Evolutionary conservation across 345 rosid species (phyloP), one percentile per base, ranked within the genome.

Genomic region (Linum trigynum): DNA sequence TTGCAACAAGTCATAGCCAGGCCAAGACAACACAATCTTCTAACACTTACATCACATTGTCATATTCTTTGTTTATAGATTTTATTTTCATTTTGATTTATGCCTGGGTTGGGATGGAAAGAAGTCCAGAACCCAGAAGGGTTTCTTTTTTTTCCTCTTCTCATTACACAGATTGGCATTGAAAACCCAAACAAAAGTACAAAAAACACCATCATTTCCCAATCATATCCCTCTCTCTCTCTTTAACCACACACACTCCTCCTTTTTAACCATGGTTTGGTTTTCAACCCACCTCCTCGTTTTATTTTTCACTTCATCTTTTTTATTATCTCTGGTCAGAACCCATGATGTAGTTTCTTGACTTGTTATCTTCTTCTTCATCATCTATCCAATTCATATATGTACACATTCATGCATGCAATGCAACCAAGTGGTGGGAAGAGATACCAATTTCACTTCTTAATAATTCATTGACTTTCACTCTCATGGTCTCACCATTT

Each of bases 191-290:
- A 59, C 32, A 23, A 23, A 23, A 77, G 78, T 79, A 78, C 78
- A 79, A 67, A 48, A 62, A 80, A 72, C 82, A 68, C 75, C 73
- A 84, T 86, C 84, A 86, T 86, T 86, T 77, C 81, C 76, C 82
- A 81, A 84, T 86, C 80, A 86, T 86, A 72, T 75, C 67, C 67
- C 75, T 76, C 65, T 61, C 12, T 40, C 4, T 58, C 36, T 56
- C 58, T 67, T 57, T 23, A 23, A 23, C 32, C 32, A 23, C 32
- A 23, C 59, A 45, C 69, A 36, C 45, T 23, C 32, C 36, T 17
- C 5, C 37, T 57, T 5, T 57, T 70, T 59, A 62, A 62, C 65
- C 65, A 62, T 62, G 41, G 9, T 12, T 48, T 48, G 9, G 11
- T 6, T 48, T 41, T 48, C 14, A 48, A 48, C 53, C 53, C 32